phyloP scores from a whole-genome alignment of 2,329 filamentous ascomycete genomes.

The Ceratocystis destructans region DNA sequence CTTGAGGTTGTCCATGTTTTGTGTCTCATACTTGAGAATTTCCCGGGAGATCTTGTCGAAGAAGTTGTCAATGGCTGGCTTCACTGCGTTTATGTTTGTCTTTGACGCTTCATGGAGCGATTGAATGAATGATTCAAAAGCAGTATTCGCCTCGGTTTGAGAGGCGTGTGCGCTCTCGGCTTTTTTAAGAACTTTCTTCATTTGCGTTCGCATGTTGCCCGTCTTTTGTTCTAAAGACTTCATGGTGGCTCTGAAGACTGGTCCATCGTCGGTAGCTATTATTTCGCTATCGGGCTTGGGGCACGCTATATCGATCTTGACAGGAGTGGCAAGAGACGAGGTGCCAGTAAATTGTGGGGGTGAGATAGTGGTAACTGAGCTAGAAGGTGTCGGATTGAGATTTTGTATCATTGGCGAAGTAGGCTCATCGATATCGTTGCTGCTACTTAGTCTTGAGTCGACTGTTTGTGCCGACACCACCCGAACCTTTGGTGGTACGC shows the following conservation, averaged over 20 bases:
- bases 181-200: slow-evolving; percentile 90
- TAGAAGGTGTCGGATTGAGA: slow-evolving; percentile 25
- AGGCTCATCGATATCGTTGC: slow-evolving; percentile 47
- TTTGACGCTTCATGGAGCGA: slow-evolving; percentile 74
- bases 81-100: slow-evolving; percentile 91
- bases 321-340: slow-evolving; percentile 26
- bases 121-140: slow-evolving; percentile 68
- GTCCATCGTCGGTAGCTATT: slow-evolving; percentile 76
- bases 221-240: slow-evolving; percentile 95
- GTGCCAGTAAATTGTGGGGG: slow-evolving; percentile 22
- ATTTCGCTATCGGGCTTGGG: slow-evolving; percentile 77
- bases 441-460: slow-evolving; percentile 64
- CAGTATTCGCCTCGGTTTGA: slow-evolving; percentile 73
- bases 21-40: slow-evolving; percentile 73
- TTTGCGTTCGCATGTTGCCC: slow-evolving; percentile 78
- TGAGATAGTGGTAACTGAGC: slow-evolving; percentile 21
- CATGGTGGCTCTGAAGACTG: slow-evolving; percentile 90
- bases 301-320: slow-evolving; percentile 79
- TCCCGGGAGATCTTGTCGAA: slow-evolving; percentile 93
- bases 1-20: slow-evolving; percentile 73
- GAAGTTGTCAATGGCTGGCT: slow-evolving; percentile 92
- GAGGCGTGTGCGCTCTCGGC: slow-evolving; percentile 78
- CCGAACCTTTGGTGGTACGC: slow-evolving; percentile 60
- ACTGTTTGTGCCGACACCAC: slow-evolving; percentile 79
- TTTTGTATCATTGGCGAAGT: slow-evolving; percentile 36